Evolutionary conservation across 2,329 filamentous ascomycete species (phyloP), one percentile per base, ranked within the genome.

Genomic region (Elsinoe australis): DNA sequence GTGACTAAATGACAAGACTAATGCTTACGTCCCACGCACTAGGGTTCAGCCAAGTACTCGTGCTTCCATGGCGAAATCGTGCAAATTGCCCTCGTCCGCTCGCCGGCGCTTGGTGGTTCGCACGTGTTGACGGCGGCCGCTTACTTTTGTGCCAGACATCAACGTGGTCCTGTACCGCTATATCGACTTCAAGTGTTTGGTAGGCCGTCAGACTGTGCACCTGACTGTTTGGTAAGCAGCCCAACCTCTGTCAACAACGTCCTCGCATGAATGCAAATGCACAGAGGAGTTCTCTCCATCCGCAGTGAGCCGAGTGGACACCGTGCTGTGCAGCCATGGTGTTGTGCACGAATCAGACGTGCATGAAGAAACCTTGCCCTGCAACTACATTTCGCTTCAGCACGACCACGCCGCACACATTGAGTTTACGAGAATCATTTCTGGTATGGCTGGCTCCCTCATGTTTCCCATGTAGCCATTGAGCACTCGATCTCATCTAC

Each of bases 1-100:
- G 24, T 44, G 39, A 44, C 39, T 44, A 44, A 44, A 19, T 8
- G 3, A 19, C 26, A 17, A 21, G 39, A 44, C 39, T 31, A 44
- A 44, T 32, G 10, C 18, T 14, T 41, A 41, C 36, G 36, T 12
- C 22, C 19, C 28, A 14, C 36, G 9, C 17, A 36, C 26, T 26
- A 41, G 21, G 12, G 17, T 41, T 7, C 29, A n/a, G 29, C 29
- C 29, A 12, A n/a, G 17, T 32, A 32, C 29, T 32, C 29, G 29
- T 32, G 17, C 29, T 32, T 32, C 12, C 29, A 32, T 32, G 29
- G 29, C 17, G 29, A 32, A 15, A n/a, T n/a, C n/a, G n/a, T n/a
- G n/a, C n/a, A n/a, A n/a, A n/a, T n/a, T n/a, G n/a, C n/a, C n/a
- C n/a, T n/a, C n/a, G n/a, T n/a, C n/a, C n/a, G n/a, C n/a, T n/a